phyloP scores from a whole-genome alignment of 2,329 filamentous ascomycete species.

The Alternaria arborescens region DNA sequence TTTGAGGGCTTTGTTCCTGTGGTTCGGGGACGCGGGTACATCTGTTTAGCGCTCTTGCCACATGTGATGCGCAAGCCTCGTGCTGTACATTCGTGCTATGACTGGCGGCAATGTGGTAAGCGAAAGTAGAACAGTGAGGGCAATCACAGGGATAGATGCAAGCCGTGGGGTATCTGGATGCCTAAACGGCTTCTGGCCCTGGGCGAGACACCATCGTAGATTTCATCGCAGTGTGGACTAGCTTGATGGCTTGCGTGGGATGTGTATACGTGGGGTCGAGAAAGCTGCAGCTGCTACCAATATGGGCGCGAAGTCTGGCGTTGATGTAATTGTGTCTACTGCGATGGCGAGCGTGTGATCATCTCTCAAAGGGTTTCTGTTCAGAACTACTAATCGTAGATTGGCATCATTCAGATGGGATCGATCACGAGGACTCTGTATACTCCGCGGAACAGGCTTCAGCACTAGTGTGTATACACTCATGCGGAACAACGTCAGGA shows the following conservation, averaged over 20 bases:
- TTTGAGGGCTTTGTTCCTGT: not conserved
- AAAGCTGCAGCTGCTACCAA: not conserved
- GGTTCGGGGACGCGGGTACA: not conserved
- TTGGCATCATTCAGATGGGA: not conserved
- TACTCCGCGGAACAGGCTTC: not conserved
- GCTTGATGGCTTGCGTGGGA: not conserved
- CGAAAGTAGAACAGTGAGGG: not conserved
- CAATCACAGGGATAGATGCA: not conserved
- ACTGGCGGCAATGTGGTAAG: not conserved
- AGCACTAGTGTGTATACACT: slow-evolving; percentile 10
- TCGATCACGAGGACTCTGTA: slow-evolving; percentile 3
- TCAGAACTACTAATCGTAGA: not conserved
- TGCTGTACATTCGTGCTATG: not conserved
- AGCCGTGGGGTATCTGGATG: not conserved
- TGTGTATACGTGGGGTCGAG: not conserved
- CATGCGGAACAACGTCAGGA: slow-evolving; percentile 1
- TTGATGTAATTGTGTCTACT: not conserved
- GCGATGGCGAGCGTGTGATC: not conserved
- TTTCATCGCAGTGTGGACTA: not conserved
- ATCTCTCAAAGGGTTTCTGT: not conserved
- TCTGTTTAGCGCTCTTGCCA: not conserved
- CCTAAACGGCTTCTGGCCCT: not conserved
- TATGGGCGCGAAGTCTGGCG: not conserved
- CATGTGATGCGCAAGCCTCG: not conserved
- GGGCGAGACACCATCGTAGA: not conserved